Conservation (phyloP, 1,284 basidiomycete species). For the Sporisorium graminicola region DNA sequence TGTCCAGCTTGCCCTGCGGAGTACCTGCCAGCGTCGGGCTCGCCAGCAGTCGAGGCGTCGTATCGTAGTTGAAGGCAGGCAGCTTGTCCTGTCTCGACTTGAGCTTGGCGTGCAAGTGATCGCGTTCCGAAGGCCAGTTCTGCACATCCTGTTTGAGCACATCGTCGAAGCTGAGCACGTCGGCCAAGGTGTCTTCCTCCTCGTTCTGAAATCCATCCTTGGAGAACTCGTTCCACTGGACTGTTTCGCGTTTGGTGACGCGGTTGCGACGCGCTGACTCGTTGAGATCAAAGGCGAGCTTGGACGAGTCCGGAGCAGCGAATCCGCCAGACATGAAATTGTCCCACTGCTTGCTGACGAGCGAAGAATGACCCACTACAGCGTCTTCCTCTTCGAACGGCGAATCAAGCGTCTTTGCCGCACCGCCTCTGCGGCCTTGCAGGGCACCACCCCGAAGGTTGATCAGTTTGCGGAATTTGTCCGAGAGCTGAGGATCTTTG, state of each 20-base stretch:
- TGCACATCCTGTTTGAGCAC: constrained; percentile 57
- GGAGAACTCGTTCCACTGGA: constrained; percentile 65
- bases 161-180: constrained; percentile 64
- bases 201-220: constrained; percentile 49
- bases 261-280: constrained; percentile 59
- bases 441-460: constrained; percentile 52
- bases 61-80: constrained; percentile 64
- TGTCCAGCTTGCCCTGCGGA: constrained; percentile 20
- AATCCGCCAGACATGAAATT: constrained; percentile 64
- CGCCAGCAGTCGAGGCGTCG: constrained; percentile 47
- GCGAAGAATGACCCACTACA: constrained; percentile 48
- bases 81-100: constrained; percentile 43
- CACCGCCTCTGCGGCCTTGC: constrained; percentile 30
- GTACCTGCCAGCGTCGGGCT: constrained; percentile 43
- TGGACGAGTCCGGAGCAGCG: constrained; percentile 59
- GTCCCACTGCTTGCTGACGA: constrained; percentile 62
- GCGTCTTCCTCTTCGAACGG: constrained; percentile 26
- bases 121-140: constrained; percentile 56
- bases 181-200: constrained; percentile 41
- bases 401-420: neutral
- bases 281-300: constrained; percentile 65
- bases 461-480: constrained; percentile 64
- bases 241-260: constrained; percentile 42
- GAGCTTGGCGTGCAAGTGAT: constrained; percentile 47
- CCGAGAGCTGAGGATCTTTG: constrained; percentile 61